Conservation (phyloP, 1,139 yeast species). For the Kodamaea plutei region DNA sequence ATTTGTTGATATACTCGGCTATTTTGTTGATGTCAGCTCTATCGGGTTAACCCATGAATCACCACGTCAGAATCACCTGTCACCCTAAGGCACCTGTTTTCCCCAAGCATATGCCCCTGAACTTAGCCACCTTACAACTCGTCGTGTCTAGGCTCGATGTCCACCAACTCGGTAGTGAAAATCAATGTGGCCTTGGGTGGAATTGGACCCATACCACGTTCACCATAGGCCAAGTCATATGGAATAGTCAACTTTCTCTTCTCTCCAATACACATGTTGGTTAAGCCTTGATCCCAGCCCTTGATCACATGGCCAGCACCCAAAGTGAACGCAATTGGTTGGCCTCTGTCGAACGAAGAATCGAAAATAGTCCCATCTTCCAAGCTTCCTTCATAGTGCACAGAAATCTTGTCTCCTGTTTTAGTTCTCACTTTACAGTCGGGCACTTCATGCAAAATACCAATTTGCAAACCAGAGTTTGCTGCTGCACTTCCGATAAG, state of each 20-base stretch:
- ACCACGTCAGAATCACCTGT: no score
- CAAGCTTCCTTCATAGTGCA: conserved; percentile 72
- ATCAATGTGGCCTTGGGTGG: conserved; percentile 69
- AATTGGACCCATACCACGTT: conserved; percentile 71
- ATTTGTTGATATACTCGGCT: no score
- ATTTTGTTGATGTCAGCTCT: no score
- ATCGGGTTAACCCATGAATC: no score
- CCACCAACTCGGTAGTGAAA: conserved; percentile 56
- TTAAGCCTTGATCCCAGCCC: conserved; percentile 87
- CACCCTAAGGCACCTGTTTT: no score
- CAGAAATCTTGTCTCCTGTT: conserved; percentile 61
- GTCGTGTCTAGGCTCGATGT: conserved; percentile 26
- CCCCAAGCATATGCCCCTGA: no score
- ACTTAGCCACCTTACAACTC: conserved; percentile 15
- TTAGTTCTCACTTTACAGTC: conserved; percentile 54
- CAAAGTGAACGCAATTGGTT: conserved; percentile 63
- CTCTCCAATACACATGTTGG: conserved; percentile 79
- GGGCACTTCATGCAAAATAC: conserved; percentile 40
- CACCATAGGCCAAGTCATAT: conserved; percentile 72
- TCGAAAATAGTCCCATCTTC: conserved; percentile 71
- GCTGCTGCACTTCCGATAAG: no score
- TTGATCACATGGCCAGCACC: conserved; percentile 76
- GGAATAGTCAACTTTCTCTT: conserved; percentile 76
- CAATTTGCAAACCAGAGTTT: conserved; percentile 20
- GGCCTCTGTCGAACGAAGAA: conserved; percentile 60